phyloP scores from a whole-genome alignment of 164 flowering plant species.

The Vitis rotundifolia region DNA sequence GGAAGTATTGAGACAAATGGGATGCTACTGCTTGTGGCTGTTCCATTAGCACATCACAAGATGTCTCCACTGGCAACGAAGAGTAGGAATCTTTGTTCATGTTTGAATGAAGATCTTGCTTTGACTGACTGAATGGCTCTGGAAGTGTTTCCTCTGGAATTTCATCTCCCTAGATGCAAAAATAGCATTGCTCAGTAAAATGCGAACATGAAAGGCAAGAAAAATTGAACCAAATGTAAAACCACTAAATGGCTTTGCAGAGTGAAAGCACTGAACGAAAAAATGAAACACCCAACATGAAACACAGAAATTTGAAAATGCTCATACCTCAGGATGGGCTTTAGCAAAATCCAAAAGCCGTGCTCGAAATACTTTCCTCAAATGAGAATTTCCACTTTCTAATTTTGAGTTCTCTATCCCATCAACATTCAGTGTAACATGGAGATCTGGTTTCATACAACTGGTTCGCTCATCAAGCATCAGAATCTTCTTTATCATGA shows the following conservation, averaged over 20 bases:
- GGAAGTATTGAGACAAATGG: conserved; percentile 47
- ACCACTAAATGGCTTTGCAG: too few relatives aligned
- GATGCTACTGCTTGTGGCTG: conserved; percentile 30
- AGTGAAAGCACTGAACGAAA: too few relatives aligned
- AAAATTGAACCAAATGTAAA: too few relatives aligned
- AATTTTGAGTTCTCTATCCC: conserved; percentile 33
- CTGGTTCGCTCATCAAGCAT: conserved; percentile 59
- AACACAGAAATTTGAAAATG: not conserved
- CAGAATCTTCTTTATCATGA: conserved; percentile 51
- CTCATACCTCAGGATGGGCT: conserved; percentile 73
- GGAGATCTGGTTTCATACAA: conserved; percentile 81
- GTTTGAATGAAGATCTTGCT: conserved; percentile 12
- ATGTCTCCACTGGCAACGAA: conserved; percentile 10
- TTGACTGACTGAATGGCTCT: conserved; percentile 44
- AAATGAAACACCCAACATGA: not conserved
- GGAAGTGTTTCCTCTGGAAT: conserved; percentile 67
- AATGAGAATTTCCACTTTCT: conserved; percentile 23
- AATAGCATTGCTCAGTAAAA: not conserved
- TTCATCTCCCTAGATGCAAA: conserved; percentile 52
- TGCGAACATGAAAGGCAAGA: too few relatives aligned
- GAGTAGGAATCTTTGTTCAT: not conserved
- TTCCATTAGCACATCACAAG: conserved; percentile 12
- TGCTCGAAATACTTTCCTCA: conserved; percentile 56
- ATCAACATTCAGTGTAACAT: conserved; percentile 37
- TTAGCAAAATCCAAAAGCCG: conserved; percentile 52